Conservation (phyloP, 345 rosid genomes). For the Raphanus sativus region DNA sequence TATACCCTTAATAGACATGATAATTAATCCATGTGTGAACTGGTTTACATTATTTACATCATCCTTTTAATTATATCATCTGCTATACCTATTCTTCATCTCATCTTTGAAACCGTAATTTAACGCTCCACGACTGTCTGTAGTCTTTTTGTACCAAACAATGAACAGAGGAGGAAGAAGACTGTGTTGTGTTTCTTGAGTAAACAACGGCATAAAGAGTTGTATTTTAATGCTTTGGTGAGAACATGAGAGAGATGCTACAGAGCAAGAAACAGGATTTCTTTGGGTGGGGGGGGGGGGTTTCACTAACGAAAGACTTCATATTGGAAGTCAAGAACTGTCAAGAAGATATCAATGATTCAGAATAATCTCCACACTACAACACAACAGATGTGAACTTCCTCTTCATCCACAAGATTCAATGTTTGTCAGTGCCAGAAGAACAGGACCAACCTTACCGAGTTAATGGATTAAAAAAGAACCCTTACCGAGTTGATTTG, state of each 20-base stretch:
- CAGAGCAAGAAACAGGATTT: too few species aligned
- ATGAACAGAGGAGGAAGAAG: background rate
- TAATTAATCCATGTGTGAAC: background rate
- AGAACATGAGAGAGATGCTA: background rate
- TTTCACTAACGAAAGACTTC: background rate
- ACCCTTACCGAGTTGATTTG: background rate
- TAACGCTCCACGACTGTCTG: background rate
- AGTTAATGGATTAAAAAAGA: too few species aligned
- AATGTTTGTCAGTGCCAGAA: background rate
- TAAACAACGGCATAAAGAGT: background rate
- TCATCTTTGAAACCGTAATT: background rate
- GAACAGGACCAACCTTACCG: background rate
- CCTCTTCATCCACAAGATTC: background rate
- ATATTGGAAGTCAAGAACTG: background rate
- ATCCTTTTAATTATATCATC: background rate
- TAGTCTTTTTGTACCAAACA: background rate
- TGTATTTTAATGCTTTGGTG: background rate
- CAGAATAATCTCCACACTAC: background rate
- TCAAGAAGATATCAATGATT: background rate
- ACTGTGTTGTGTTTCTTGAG: background rate
- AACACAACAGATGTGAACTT: background rate
- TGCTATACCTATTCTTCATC: background rate
- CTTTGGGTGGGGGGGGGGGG: too few species aligned
- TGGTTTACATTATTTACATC: too few species aligned
- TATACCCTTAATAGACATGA: background rate